These are phyloP conservation scores for Ogataea henricii DNA, from an alignment of 805 yeast genomes.

Conservation along the genomic window DNA sequence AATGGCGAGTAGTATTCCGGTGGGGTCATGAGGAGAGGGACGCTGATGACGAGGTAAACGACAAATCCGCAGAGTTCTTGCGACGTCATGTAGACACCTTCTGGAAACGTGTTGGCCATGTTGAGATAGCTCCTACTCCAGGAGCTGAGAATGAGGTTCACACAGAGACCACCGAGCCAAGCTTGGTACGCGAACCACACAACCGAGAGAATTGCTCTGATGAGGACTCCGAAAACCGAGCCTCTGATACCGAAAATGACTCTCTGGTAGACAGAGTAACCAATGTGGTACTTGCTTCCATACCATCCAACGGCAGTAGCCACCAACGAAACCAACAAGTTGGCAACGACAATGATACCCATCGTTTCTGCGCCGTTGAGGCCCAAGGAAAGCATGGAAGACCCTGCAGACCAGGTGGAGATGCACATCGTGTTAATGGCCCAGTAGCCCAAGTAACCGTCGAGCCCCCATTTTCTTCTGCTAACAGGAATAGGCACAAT, in stretches of 20 bases:
- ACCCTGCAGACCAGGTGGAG: slow-evolving; percentile 42
- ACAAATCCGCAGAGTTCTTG: slow-evolving; percentile 46
- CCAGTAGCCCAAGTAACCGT: slow-evolving; percentile 43
- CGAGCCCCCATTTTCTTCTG: slow-evolving; percentile 47
- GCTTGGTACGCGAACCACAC: slow-evolving; percentile 51
- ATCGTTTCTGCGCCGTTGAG: slow-evolving; percentile 16
- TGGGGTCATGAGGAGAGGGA: slow-evolving; percentile 41
- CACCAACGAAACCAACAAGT: slow-evolving; percentile 42
- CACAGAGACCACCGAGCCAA: slow-evolving; percentile 48
- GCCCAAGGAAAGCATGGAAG: slow-evolving; percentile 44
- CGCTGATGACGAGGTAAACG: slow-evolving; percentile 44
- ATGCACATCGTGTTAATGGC: slow-evolving; percentile 10
- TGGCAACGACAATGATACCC: slow-evolving; percentile 43
- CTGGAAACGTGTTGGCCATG: slow-evolving; percentile 43
- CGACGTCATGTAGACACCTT: slow-evolving; percentile 40
- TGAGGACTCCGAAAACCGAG: slow-evolving; percentile 41
- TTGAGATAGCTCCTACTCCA: slow-evolving; percentile 41
- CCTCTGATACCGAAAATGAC: slow-evolving; percentile 49
- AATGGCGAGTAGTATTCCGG: slow-evolving; percentile 37
- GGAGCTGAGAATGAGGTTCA: slow-evolving; percentile 41
- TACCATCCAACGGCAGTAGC: slow-evolving; percentile 48
- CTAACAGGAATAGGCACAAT: slow-evolving; percentile 43
- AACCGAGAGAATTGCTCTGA: slow-evolving; percentile 44
- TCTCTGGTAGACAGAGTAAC: slow-evolving; percentile 46
- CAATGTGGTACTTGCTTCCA: slow-evolving; percentile 51